Evolutionary conservation across 2,329 filamentous ascomycete species (phyloP), one percentile per base, ranked within the genome.

Genomic region (Hymenotorrendiella dingleyae): DNA sequence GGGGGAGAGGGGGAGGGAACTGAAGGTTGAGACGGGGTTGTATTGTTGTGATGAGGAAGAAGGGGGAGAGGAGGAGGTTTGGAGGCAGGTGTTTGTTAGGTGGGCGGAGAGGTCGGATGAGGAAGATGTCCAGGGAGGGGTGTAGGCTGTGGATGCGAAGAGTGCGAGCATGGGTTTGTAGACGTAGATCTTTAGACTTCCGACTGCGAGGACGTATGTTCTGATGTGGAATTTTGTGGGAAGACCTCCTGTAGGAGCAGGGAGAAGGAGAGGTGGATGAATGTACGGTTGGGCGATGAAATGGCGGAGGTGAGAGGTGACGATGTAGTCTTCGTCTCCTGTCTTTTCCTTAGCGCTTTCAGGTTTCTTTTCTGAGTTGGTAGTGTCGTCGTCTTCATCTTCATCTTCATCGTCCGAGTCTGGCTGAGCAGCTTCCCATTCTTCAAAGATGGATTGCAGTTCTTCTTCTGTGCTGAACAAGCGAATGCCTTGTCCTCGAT

Each of bases 221-320:
- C 93, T 76, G 59, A 98, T 87, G 67, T 98, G 93, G 67, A 97
- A 98, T 65, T 98, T 98, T 50, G 85, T 78, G 47, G 73, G 70
- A 22, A 74, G 3, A 9, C 41, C 28, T n/a, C n/a, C n/a, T 74
- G 21, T 70, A 40, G 8, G 46, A 20, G 23, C 73, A 3, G 70
- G 72, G 12, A 91, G 68, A 10, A 96, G 74, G 3, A 97, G 76
- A 0, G 91, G 90, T 2, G 84, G 86, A 62, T 94, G 78, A 56
- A 98, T 91, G 65, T 98, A 98, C 1, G 88, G 87, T 64, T 98
- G 93, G 4, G 85, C 90, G 57, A 97, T 81, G 67, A 98, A 98
- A 68, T 98, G 91, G 46, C 93, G 84, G 37, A 98, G 81, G 60
- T 96, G 89, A 1, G 86, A 93, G 3, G 91, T 87, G 43, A 87